phyloP scores from a whole-genome alignment of 2,329 filamentous ascomycete genomes.

The Trichoderma sp. region DNA sequence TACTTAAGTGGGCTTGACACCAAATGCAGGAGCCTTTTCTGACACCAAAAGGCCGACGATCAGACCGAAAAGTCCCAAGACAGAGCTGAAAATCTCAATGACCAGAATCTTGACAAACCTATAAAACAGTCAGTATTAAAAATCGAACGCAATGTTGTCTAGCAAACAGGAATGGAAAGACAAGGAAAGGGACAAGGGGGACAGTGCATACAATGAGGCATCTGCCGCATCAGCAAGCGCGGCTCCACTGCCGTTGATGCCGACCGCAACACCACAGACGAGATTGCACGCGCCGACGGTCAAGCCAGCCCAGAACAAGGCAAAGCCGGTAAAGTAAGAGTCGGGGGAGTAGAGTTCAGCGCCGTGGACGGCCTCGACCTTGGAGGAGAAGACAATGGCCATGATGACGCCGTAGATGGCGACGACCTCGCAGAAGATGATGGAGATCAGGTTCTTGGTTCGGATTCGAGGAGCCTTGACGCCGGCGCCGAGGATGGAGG shows the following conservation, averaged over 20 bases:
- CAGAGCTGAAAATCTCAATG: constrained; percentile 98
- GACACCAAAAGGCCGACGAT: constrained; percentile 91
- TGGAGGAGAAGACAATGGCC: constrained; percentile 96
- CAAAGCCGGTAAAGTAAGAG: constrained; percentile 93
- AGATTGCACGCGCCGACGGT: constrained; percentile 96
- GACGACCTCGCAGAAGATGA: constrained; percentile 99
- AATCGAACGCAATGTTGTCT: not conserved
- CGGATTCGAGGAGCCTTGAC: constrained; percentile 96
- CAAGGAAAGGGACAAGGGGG: not conserved
- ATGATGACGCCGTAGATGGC: constrained; percentile 99
- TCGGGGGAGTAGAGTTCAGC: constrained; percentile 70
- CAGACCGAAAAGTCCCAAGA: constrained; percentile 91
- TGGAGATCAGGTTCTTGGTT: constrained; percentile 99
- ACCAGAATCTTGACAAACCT: constrained; percentile 99
- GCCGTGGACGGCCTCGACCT: constrained; percentile 67
- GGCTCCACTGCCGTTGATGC: constrained; percentile 96
- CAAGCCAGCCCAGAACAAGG: constrained; percentile 92
- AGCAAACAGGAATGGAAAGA: not conserved
- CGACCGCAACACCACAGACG: constrained; percentile 93
- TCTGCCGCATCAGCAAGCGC: constrained; percentile 95
- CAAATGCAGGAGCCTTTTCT: constrained; percentile 64
- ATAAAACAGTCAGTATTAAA: constrained; percentile 30
- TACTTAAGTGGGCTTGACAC: constrained; percentile 22
- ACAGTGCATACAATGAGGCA: constrained; percentile 69
- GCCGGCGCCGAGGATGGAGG: constrained; percentile 94